Percentiles rank a stretch among this genome's conserved stretches.
These are phyloP conservation scores for Misopates orontium DNA, from an alignment of 257 asterid genomes.

Conservation along the genomic window DNA sequence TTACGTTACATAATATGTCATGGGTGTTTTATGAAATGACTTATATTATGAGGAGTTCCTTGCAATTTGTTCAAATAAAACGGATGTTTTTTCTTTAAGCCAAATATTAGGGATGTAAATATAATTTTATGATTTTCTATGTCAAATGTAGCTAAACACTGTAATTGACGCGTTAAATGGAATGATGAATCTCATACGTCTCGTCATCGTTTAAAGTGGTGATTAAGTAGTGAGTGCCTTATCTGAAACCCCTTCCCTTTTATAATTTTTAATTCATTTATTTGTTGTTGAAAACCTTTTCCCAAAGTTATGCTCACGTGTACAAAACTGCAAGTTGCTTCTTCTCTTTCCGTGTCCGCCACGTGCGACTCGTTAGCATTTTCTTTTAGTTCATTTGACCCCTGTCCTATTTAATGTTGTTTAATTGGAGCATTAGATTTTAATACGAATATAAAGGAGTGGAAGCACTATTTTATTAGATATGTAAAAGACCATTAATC, in stretches of 20 bases:
- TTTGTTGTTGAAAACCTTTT: conserved; percentile 17
- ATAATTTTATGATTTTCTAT: too few relatives aligned
- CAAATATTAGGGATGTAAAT: too few relatives aligned
- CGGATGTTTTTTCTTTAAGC: too few relatives aligned
- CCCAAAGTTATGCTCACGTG: conserved; percentile 34
- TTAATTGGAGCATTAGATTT: too few relatives aligned
- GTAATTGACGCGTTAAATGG: background rate
- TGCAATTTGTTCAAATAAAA: too few relatives aligned
- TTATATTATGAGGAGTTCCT: too few relatives aligned
- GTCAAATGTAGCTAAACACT: too few relatives aligned
- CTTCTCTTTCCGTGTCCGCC: conserved; percentile 33
- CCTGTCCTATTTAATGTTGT: background rate
- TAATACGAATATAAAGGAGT: background rate
- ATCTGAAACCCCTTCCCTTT: conserved; percentile 18
- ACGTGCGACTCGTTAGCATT: conserved; percentile 23
- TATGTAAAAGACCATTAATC: background rate
- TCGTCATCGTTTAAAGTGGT: conserved; percentile 12
- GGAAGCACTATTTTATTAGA: background rate
- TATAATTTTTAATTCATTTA: background rate
- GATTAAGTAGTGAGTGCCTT: conserved; percentile 23
- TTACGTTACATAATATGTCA: too few relatives aligned
- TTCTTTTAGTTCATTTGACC: background rate
- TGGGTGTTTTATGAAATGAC: too few relatives aligned
- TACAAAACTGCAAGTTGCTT: conserved; percentile 27
- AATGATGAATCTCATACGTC: conserved; percentile 13